Evolutionary conservation across 2,329 filamentous ascomycete species (phyloP).

Genomic region (Talaromyces marneffei): DNA sequence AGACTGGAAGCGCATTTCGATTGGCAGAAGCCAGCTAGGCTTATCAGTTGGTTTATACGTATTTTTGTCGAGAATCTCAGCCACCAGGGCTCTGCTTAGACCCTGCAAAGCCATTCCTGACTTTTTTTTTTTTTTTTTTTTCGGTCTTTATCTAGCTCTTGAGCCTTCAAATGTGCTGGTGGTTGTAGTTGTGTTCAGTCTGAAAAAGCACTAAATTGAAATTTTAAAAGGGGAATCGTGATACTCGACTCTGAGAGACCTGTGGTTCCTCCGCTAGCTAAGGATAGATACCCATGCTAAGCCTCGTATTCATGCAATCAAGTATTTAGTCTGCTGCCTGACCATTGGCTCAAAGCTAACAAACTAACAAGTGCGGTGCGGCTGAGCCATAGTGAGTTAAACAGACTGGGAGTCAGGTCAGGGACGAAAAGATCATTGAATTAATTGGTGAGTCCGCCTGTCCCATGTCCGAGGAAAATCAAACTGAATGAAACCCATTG

Average conservation of each 20-base stretch:
- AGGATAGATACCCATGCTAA: neutral
- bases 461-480: no score
- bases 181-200: neutral
- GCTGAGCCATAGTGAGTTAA: no score
- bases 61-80: neutral
- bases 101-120: neutral
- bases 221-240: neutral
- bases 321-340: neutral
- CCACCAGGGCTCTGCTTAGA: neutral
- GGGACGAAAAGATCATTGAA: no score
- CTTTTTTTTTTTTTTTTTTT: neutral
- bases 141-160: neutral
- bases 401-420: no score
- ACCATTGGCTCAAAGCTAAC: neutral
- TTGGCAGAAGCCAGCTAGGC: conserved; percentile 6
- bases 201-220: neutral
- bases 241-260: no score
- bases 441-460: no score
- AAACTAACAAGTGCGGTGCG: no score
- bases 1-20: conserved; percentile 12
- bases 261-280: no score
- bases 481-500: no score
- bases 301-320: neutral
- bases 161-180: neutral
- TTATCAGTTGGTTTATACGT: neutral